phyloP scores from a whole-genome alignment of 805 yeast genomes.

The Saturnispora kantuleensis region DNA sequence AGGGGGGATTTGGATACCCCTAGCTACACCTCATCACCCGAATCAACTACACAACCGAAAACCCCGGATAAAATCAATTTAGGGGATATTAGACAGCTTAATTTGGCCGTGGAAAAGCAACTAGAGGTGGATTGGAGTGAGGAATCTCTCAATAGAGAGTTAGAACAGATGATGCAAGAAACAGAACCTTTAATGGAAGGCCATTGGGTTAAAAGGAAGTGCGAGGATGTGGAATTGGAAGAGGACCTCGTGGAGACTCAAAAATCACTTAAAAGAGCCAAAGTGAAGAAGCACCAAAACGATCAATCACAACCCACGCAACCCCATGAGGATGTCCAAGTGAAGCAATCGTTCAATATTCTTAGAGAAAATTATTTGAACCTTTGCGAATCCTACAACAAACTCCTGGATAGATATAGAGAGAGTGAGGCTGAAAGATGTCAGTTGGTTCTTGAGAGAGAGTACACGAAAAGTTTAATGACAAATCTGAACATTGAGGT shows the following conservation, averaged over 20 bases:
- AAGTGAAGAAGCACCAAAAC: neutral
- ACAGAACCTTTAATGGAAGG: conserved; percentile 1
- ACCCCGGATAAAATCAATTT: conserved; percentile 1
- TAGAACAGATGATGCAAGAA: conserved; percentile 3
- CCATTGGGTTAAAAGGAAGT: neutral
- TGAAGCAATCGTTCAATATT: neutral
- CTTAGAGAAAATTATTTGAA: conserved; percentile 5
- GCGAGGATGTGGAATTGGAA: neutral
- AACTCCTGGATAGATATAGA: conserved; percentile 1
- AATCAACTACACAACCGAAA: conserved; percentile 2
- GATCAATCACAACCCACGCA: neutral
- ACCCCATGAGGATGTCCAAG: neutral
- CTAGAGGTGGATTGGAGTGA: conserved; percentile 2
- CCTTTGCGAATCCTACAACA: conserved; percentile 5
- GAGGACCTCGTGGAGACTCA: neutral
- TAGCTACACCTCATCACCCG: conserved; percentile 2
- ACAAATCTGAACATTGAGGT: conserved; percentile 18
- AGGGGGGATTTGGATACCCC: neutral
- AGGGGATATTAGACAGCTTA: neutral
- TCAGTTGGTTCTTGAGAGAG: conserved; percentile 17
- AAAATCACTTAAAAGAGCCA: no score
- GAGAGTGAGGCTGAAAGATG: conserved; percentile 19
- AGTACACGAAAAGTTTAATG: conserved; percentile 19
- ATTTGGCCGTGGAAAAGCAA: neutral
- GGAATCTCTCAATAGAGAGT: conserved; percentile 1